A percentile compares a stretch with the other conserved stretches of the same genome.
phyloP scores from a whole-genome alignment of 2,329 filamentous ascomycete genomes.

The Emericellopsis cladophorae region DNA sequence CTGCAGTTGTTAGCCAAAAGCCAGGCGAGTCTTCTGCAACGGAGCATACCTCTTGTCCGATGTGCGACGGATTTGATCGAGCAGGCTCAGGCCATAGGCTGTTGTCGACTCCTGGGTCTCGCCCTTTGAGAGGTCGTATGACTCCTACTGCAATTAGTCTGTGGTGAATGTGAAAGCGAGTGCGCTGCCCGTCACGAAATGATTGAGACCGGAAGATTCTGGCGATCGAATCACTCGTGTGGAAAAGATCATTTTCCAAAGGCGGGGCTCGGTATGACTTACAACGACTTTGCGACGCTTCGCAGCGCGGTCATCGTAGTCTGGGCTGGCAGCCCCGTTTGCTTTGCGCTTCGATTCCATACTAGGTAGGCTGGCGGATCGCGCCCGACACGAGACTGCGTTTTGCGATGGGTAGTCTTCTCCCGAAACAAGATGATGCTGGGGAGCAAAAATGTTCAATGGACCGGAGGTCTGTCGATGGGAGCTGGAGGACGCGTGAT shows the following conservation, averaged over 20 bases:
- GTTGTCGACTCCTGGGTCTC: constrained; percentile 60
- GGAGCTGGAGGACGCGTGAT: neutral
- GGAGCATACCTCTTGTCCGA: constrained; percentile 62
- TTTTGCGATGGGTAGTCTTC: too few relatives aligned
- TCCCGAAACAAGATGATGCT: neutral
- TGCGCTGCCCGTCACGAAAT: too few relatives aligned
- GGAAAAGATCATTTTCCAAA: too few relatives aligned
- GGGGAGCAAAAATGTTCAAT: neutral
- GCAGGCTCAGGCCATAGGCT: constrained; percentile 57
- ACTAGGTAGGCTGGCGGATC: constrained; percentile 4
- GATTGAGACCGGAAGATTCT: neutral
- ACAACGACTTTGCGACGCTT: constrained; percentile 42
- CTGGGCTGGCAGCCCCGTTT: constrained; percentile 28
- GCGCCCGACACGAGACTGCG: too few relatives aligned
- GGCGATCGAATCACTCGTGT: neutral
- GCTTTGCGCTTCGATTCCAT: constrained; percentile 49
- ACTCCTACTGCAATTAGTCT: constrained; percentile 2
- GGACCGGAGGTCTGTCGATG: neutral
- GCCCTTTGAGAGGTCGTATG: constrained; percentile 35
- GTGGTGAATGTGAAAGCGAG: neutral
- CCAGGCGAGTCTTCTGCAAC: too few relatives aligned
- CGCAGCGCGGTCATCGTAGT: constrained; percentile 37
- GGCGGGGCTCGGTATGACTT: constrained; percentile 6
- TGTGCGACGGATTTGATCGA: constrained; percentile 63
- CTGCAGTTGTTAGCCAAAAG: constrained; percentile 23